Base-by-base conservation (phyloP, 208 protist species). In the Perkinsela sp. region DNA sequence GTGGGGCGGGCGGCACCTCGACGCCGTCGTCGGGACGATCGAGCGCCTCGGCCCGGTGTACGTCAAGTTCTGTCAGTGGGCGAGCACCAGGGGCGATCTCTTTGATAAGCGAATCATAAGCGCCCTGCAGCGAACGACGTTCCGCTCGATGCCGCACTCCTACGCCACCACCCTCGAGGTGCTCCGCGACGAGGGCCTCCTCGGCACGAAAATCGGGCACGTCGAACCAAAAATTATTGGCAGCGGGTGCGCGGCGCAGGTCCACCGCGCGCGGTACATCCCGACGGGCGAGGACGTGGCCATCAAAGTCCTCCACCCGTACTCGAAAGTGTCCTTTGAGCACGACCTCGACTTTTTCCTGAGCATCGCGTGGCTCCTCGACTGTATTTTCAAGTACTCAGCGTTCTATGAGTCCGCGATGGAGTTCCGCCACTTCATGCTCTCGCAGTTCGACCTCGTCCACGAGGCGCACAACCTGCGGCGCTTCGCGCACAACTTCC, bases 51-150 rank as follows among this genome's bases (percentile, higher is more conserved):
- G 88, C 0, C 85, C 88, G 0, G 84, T 85, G 16, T 93, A 90
- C 69, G 81, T 93, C 66, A 93, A 93, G 76, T 81, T 87, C 31
- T 85, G 85, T 15, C 88, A 93, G 76, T 93, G 88, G 85, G 80
- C 75, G 71, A 88, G 83, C 76, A 91, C 88, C 1, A 81, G 88
- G 13, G 75, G 87, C 69, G 88, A 93, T 72, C 75, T 93, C 67
- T 89, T 91, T 70, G 81, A 83, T 6, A 72, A 75, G n/a, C 75
- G 81, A 40, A 81, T 92, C 71, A 84, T 84, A 69, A 69, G 72
- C 6, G 74, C 87, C 32, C 89, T 89, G 68, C 80, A 80, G 73
- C 81, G 80, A 6, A 71, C 89, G 40, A 90, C 86, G 76, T 86
- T 77, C 66, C 80, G 85, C 70, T 83, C 88, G 0, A 78, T 83